These are phyloP conservation scores for Bombardia bombarda DNA, from an alignment of 495 filamentous ascomycete species.

Conservation along the genomic window DNA sequence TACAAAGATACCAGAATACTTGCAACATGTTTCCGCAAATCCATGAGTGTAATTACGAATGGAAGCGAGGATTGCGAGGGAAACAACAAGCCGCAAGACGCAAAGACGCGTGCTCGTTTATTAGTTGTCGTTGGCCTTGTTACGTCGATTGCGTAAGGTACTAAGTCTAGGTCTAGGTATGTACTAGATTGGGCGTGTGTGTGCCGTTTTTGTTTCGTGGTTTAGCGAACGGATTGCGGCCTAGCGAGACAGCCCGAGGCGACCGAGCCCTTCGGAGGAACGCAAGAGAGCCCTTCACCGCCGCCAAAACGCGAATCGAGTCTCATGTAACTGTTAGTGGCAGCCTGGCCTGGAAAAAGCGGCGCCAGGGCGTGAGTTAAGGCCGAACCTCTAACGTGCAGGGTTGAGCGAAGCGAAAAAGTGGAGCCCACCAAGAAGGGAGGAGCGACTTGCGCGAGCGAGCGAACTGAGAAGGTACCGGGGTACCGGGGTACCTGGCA, in stretches of 20 bases:
- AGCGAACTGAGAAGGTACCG: background rate
- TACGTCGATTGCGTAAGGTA: too few relatives aligned
- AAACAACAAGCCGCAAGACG: background rate
- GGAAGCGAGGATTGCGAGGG: background rate
- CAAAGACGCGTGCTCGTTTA: background rate
- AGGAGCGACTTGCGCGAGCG: background rate
- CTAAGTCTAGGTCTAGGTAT: too few relatives aligned
- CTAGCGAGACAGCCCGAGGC: constrained; percentile 4
- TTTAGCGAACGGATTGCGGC: background rate
- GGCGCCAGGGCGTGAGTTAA: constrained; percentile 8
- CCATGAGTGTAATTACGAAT: background rate
- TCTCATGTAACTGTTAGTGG: constrained; percentile 3
- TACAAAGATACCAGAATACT: too few relatives aligned
- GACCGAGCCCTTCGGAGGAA: constrained; percentile 9
- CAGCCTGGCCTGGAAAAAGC: constrained; percentile 1
- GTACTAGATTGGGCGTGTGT: too few relatives aligned
- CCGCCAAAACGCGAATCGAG: constrained; percentile 8
- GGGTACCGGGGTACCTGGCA: background rate
- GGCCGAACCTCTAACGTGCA: constrained; percentile 9
- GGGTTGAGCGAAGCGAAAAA: too few relatives aligned
- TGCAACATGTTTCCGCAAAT: too few relatives aligned
- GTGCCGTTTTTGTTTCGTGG: too few relatives aligned
- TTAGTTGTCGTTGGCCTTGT: too few relatives aligned
- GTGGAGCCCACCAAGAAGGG: too few relatives aligned
- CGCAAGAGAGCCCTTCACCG: constrained; percentile 8